These are phyloP conservation scores for Hippophae rhamnoides DNA, from an alignment of 306 rosid species.

Conservation along the genomic window DNA sequence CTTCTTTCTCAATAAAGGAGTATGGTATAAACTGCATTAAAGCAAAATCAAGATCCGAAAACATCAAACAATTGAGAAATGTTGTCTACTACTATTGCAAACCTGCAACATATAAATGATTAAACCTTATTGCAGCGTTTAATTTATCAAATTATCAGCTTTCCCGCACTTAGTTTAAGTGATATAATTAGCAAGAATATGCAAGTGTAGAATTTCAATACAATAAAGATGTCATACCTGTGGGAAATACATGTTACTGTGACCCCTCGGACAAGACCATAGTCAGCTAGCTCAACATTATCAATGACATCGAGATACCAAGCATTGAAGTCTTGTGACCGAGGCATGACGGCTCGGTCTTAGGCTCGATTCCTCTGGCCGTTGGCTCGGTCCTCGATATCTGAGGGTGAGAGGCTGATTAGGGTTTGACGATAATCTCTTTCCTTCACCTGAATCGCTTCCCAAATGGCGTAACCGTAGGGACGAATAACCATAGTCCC, in stretches of 20 bases:
- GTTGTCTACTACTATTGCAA: too few species aligned
- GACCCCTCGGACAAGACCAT: conserved; percentile 98
- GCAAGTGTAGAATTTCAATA: too few species aligned
- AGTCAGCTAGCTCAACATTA: conserved; percentile 86
- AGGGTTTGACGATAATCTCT: neutral
- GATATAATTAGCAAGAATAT: too few species aligned
- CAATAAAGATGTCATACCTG: conserved; percentile 41
- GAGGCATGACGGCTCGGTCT: conserved; percentile 70
- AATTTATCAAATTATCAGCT: too few species aligned
- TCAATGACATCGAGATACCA: conserved; percentile 60
- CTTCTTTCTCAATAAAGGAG: too few species aligned
- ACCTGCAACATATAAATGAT: too few species aligned
- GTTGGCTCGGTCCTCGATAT: conserved; percentile 28
- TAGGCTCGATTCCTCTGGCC: too few species aligned
- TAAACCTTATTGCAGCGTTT: too few species aligned
- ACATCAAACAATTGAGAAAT: conserved; percentile 10
- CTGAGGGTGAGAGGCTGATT: too few species aligned
- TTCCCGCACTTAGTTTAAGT: too few species aligned
- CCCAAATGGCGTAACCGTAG: conserved; percentile 98
- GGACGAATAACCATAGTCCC: conserved; percentile 98
- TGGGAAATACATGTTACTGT: conserved; percentile 91
- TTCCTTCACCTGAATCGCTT: too few species aligned
- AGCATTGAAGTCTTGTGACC: conserved; percentile 35
- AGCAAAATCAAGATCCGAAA: conserved; percentile 1
- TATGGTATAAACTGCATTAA: conserved; percentile 69